Evolutionary conservation across 768 basidiomycete species (phyloP), one percentile per base, ranked within the genome.

Genomic region (Trametes sanguinea): DNA sequence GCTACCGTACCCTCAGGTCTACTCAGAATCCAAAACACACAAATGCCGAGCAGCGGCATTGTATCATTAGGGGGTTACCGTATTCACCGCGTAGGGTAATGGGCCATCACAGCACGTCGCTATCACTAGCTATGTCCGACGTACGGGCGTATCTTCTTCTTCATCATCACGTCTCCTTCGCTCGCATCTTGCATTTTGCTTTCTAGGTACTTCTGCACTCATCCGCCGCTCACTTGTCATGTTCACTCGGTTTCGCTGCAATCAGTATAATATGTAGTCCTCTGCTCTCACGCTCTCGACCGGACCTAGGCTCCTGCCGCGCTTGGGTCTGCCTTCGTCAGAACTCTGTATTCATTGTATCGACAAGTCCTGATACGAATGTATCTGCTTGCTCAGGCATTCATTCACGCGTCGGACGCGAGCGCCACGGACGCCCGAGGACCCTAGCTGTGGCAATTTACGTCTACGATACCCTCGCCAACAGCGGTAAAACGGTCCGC

Each of bases 391-490:
- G 79, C 77, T 13, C 72, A 80, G 48, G 71, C 66, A 4, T 83
- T 89, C 66, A 52, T 43, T 37, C 39, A 44, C 22, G 32, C 51
- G 40, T 44, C 51, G 30, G 45, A 22, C 11, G 32, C 44, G 9
- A n/a, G 33, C 22, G 45, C 57, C 45, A 35, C 44, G 46, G 29
- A 37, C 35, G 33, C 33, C 57, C 42, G 27, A 8, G 51, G 40
- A 30, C 40, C 53, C 27, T 61, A 62, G 59, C 62, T 60, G 27
- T 88, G 87, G 85, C 78, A 85, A 72, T 78, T 52, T 83, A 75
- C 68, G 80, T 76, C 61, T 77, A 89, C 37, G n/a, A n/a, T n/a
- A 85, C 90, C 76, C 80, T 91, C 63, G 90, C 88, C 8, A 91
- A 90, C 71, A 72, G 69, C 60, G 71, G 71, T 40, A 85, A 80